These are phyloP conservation scores for Teunomyces pallodes DNA, from an alignment of 805 yeast species.

Conservation along the genomic window DNA sequence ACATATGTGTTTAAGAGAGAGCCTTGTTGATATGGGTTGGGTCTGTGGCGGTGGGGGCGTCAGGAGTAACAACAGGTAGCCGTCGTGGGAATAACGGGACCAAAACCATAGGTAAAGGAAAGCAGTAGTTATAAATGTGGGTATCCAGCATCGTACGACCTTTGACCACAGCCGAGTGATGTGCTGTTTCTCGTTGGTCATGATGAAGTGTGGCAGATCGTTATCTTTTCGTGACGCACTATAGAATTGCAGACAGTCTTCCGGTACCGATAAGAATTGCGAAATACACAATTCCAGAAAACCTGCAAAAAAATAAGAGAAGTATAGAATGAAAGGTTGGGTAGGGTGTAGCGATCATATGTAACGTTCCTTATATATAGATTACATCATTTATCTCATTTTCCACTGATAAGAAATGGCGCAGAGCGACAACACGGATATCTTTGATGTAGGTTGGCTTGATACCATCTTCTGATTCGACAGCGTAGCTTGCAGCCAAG, in stretches of 20 bases:
- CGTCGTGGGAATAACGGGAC: not conserved
- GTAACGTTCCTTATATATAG: not conserved
- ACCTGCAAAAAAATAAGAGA: too few relatives aligned
- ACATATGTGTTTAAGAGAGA: conserved; percentile 52
- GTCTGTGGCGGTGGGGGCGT: not conserved
- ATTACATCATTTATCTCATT: not conserved
- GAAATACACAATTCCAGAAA: not conserved
- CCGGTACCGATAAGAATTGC: not conserved
- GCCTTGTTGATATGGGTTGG: conserved; percentile 1
- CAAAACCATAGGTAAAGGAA: not conserved
- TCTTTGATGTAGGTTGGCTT: conserved; percentile 27
- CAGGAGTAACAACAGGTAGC: not conserved
- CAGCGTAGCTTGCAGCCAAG: conserved; percentile 26
- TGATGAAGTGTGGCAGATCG: not conserved
- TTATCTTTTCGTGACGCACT: not conserved
- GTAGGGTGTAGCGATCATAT: not conserved
- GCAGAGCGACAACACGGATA: conserved; percentile 36
- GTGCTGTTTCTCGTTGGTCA: not conserved
- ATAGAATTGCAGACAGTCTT: not conserved
- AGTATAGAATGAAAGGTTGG: too few relatives aligned
- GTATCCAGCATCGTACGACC: not conserved
- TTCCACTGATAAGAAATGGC: conserved; percentile 21
- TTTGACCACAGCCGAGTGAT: not conserved
- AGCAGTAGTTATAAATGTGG: not conserved
- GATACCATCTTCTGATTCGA: conserved; percentile 11